phyloP scores from a whole-genome alignment of 495 filamentous ascomycete genomes.

The Penicillium malachiteum region DNA sequence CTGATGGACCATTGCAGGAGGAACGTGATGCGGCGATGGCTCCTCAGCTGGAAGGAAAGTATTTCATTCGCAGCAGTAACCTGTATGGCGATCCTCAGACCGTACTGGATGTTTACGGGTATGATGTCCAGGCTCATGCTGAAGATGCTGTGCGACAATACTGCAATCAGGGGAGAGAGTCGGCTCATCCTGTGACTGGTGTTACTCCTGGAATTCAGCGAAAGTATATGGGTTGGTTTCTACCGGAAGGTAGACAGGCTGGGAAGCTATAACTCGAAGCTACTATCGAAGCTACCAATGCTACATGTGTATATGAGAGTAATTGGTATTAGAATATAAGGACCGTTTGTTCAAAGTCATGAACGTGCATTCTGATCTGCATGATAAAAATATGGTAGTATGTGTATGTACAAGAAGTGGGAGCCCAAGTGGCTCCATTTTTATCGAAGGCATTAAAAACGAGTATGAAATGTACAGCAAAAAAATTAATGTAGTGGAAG shows the following conservation, averaged over 20 bases:
- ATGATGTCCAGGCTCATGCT: conserved; percentile 25
- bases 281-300: not conserved
- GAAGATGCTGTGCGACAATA: conserved; percentile 2
- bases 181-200: not conserved
- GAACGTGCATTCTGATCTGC: conserved; percentile 2
- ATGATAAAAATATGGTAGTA: not conserved
- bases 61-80: conserved; percentile 34
- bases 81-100: conserved; percentile 43
- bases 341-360: not conserved
- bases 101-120: conserved; percentile 23
- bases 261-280: not conserved
- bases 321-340: not conserved
- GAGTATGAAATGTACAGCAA: conserved; percentile 12
- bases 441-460: conserved; percentile 12
- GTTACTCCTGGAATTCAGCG: conserved; percentile 1
- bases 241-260: not conserved
- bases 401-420: conserved; percentile 15
- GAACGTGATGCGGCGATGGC: conserved; percentile 39
- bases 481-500: conserved; percentile 16
- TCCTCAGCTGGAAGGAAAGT: conserved; percentile 14
- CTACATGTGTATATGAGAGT: not conserved
- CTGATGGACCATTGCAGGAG: conserved; percentile 38
- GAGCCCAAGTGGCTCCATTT: not conserved
- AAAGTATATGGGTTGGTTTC: conserved; percentile 5
- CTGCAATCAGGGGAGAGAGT: not conserved